Conservation (phyloP, 2,329 filamentous ascomycete genomes). For the Sclerotinia trifoliorum region DNA sequence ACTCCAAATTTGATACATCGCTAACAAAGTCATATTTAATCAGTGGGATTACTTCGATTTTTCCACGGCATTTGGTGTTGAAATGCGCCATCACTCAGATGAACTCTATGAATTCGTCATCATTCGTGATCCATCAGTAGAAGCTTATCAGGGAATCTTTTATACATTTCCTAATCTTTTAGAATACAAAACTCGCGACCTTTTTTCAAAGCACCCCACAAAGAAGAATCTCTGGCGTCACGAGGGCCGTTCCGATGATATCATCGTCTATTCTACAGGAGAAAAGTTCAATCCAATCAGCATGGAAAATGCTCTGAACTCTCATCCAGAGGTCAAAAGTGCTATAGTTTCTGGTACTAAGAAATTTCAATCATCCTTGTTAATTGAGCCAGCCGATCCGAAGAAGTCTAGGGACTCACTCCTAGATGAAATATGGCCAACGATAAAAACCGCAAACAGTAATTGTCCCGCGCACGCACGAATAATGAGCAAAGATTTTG, state of each 20-base stretch:
- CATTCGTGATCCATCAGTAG: conserved; percentile 8
- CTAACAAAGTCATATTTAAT: not conserved
- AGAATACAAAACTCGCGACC: conserved; percentile 42
- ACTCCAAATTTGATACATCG: not conserved
- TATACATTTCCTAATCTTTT: conserved; percentile 40
- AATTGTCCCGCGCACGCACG: conserved; percentile 36
- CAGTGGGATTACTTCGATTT: conserved; percentile 19
- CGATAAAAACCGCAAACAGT: conserved; percentile 38
- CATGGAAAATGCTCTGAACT: conserved; percentile 41
- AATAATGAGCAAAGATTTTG: conserved; percentile 31
- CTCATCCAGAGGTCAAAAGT: conserved; percentile 39
- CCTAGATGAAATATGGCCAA: conserved; percentile 34
- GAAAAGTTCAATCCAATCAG: conserved; percentile 46
- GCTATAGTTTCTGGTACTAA: conserved; percentile 41
- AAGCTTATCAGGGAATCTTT: conserved; percentile 38
- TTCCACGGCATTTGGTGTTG: conserved; percentile 6
- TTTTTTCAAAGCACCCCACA: conserved; percentile 42
- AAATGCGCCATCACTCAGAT: not conserved
- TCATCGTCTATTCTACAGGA: conserved; percentile 45
- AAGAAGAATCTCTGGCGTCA: conserved; percentile 41
- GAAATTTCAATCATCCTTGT: conserved; percentile 41
- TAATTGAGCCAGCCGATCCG: conserved; percentile 39
- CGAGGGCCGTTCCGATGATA: conserved; percentile 43
- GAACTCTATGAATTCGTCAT: conserved; percentile 36
- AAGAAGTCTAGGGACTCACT: not conserved